A percentile compares a stretch with the other conserved stretches of the same genome.
phyloP scores from a whole-genome alignment of 371 early-diverging fungal genomes.

The Mortierella sp. region DNA sequence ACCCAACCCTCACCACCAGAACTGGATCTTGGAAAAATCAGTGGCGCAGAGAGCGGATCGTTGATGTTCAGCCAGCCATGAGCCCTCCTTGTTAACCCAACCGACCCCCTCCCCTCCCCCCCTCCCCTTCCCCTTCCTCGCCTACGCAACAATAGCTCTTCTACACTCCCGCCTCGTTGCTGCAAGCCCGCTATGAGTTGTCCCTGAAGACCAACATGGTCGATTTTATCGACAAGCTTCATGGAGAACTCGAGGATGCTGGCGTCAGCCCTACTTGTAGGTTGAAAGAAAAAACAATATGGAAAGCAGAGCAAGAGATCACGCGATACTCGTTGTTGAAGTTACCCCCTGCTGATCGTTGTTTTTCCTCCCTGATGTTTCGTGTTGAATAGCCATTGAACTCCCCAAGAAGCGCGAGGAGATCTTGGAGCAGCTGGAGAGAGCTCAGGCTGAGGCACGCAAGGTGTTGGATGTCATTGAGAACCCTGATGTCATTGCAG shows the following conservation, averaged over 20 bases:
- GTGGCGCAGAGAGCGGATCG: too few species aligned
- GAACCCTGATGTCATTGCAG: slow-evolving; percentile 89
- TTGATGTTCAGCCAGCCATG: too few species aligned
- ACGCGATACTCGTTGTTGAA: too few species aligned
- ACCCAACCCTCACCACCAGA: background rate
- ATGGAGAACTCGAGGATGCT: slow-evolving; percentile 79
- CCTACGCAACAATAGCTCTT: slow-evolving; percentile 69
- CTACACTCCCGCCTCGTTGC: slow-evolving; percentile 56
- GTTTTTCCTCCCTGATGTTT: background rate
- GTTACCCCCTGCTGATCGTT: background rate
- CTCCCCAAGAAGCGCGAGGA: slow-evolving; percentile 78
- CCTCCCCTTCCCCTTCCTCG: background rate
- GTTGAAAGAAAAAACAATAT: too few species aligned
- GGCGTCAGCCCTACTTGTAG: slow-evolving; percentile 74
- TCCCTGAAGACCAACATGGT: slow-evolving; percentile 92
- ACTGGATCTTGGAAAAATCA: too few species aligned
- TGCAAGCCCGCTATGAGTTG: slow-evolving; percentile 89
- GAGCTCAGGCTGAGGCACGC: slow-evolving; percentile 80
- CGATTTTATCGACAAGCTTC: slow-evolving; percentile 85
- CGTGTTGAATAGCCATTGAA: slow-evolving; percentile 56
- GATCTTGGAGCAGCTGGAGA: slow-evolving; percentile 78
- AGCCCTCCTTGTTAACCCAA: too few species aligned
- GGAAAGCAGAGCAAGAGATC: too few species aligned
- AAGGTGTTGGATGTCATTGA: slow-evolving; percentile 89
- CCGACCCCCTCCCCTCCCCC: too few species aligned